Evolutionary conservation across 805 yeast genomes (phyloP).

Genomic region (Candida odintsovae): DNA sequence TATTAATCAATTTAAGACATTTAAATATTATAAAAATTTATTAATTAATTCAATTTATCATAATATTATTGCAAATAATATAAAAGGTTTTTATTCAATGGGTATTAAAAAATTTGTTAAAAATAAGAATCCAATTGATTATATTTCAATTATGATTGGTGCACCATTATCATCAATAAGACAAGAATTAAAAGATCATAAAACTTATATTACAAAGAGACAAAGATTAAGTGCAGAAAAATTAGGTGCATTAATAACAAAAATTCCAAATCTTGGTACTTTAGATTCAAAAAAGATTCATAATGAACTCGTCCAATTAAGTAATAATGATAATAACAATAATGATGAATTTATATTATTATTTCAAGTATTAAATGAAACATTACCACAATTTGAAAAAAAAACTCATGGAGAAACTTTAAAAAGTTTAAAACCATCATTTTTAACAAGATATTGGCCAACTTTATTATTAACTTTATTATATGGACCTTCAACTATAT

Average conservation of each 20-base stretch:
- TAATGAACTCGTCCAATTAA: background rate
- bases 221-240: slow-evolving; percentile 27
- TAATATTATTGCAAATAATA: slow-evolving; percentile 13
- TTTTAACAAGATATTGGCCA: slow-evolving; percentile 63
- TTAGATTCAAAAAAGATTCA: background rate
- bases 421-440: slow-evolving; percentile 31
- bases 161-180: slow-evolving; percentile 31
- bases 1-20: slow-evolving; percentile 7
- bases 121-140: slow-evolving; percentile 17
- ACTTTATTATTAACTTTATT: slow-evolving; percentile 32
- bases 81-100: slow-evolving; percentile 16
- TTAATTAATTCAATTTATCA: slow-evolving; percentile 13
- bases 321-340: background rate
- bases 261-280: slow-evolving; percentile 25
- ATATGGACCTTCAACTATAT: slow-evolving; percentile 49
- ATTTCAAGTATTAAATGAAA: background rate
- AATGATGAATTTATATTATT: background rate
- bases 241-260: slow-evolving; percentile 31
- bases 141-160: slow-evolving; percentile 27
- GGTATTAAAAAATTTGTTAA: slow-evolving; percentile 25
- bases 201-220: slow-evolving; percentile 13
- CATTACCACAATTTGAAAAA: background rate
- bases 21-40: slow-evolving; percentile 8
- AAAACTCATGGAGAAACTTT: background rate
- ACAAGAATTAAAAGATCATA: slow-evolving; percentile 25